phyloP scores from a whole-genome alignment of 306 rosid species.

The Lagenaria siceraria region DNA sequence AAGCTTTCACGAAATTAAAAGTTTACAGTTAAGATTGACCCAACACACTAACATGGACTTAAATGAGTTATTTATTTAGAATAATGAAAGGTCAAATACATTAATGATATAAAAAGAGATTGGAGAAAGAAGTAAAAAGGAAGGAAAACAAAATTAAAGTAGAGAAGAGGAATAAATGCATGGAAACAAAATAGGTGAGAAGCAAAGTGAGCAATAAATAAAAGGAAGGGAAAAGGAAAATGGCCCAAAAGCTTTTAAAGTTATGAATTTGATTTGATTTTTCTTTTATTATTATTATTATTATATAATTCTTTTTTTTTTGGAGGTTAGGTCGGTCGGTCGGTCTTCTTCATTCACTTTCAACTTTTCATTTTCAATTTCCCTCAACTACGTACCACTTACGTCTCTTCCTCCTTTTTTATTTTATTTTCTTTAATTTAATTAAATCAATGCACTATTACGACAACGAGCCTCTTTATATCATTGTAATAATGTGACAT shows the following conservation, averaged over 20 bases:
- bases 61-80: too few species aligned
- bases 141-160: neutral
- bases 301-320: too few species aligned
- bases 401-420: neutral
- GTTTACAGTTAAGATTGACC: too few species aligned
- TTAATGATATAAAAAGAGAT: neutral
- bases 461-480: neutral
- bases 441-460: neutral
- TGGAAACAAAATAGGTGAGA: neutral
- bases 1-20: too few species aligned
- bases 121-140: neutral
- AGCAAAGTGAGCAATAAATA: neutral
- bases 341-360: neutral
- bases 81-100: neutral
- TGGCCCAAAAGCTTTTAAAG: neutral
- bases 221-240: neutral
- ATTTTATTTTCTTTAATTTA: neutral
- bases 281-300: neutral
- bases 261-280: neutral
- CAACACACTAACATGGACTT: too few species aligned
- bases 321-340: neutral
- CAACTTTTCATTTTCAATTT: conserved; percentile 7
- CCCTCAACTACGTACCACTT: neutral
- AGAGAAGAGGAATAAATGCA: neutral
- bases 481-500: neutral